Percentiles rank a stretch among this genome's conserved stretches.
Conservation (phyloP, 257 asterid species). For the Parsonsia alboflavescens region DNA sequence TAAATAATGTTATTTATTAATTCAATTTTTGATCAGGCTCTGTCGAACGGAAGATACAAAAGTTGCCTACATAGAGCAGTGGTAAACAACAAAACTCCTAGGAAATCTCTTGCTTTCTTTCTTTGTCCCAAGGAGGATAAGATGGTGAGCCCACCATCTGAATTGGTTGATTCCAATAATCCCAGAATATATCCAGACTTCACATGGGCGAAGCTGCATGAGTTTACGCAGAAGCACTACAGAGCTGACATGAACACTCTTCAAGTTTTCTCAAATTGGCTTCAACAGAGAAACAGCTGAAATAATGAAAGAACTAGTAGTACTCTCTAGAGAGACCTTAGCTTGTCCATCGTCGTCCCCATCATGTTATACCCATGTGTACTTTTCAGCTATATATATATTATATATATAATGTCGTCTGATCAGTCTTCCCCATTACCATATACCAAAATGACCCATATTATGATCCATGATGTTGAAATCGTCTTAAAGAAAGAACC, state of each 20-base stretch:
- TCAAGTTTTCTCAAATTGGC: slow-evolving; percentile 59
- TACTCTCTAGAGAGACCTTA: not conserved
- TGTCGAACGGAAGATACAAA: slow-evolving; percentile 80
- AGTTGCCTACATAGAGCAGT: slow-evolving; percentile 95
- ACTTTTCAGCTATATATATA: not conserved
- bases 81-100: slow-evolving; percentile 64
- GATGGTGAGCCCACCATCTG: slow-evolving; percentile 79
- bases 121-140: slow-evolving; percentile 76
- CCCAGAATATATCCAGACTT: slow-evolving; percentile 83
- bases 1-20: no score
- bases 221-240: slow-evolving; percentile 85
- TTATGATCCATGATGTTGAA: not conserved
- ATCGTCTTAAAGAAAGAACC: not conserved
- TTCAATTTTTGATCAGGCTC: slow-evolving; percentile 44
- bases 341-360: no score
- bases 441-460: not conserved
- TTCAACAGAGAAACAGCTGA: slow-evolving; percentile 31
- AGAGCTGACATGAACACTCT: slow-evolving; percentile 92
- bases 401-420: no score
- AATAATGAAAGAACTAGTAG: not conserved
- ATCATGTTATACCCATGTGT: slow-evolving; percentile 6
- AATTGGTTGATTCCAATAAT: slow-evolving; percentile 63
- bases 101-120: slow-evolving; percentile 91
- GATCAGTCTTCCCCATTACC: no score
- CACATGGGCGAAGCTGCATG: slow-evolving; percentile 63